phyloP scores from a whole-genome alignment of 768 basidiomycete species.

The Suillus variegatus region DNA sequence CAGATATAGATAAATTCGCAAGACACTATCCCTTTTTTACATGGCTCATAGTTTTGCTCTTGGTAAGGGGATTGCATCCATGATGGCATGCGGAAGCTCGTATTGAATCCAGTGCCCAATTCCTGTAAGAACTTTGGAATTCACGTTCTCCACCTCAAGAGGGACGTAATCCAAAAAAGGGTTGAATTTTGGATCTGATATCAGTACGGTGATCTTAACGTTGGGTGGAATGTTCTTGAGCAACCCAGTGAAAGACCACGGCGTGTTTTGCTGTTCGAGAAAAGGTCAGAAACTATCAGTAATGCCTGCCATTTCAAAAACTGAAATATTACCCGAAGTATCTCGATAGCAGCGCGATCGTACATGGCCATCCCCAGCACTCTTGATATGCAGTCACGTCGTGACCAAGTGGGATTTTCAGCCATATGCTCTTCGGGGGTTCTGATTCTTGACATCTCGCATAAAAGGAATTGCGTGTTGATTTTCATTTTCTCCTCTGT shows the following conservation, averaged over 20 bases:
- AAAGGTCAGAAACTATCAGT: neutral
- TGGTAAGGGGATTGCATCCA: slow-evolving; percentile 5
- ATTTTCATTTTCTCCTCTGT: neutral
- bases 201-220: neutral
- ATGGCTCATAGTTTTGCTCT: neutral
- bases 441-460: neutral
- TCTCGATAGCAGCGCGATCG: neutral
- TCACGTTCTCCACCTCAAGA: neutral
- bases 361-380: neutral
- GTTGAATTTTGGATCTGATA: neutral
- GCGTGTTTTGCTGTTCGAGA: neutral
- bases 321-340: neutral
- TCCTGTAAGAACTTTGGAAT: neutral
- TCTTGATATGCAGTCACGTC: neutral
- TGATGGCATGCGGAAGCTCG: slow-evolving; percentile 7
- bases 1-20: neutral
- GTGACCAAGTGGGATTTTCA: neutral
- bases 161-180: neutral
- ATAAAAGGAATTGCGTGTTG: neutral
- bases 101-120: slow-evolving; percentile 8
- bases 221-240: neutral
- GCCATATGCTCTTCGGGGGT: neutral
- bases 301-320: neutral
- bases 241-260: neutral
- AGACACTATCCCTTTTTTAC: neutral